Base-by-base conservation (phyloP, 306 rosid species). In the Dalbergia oliveri region DNA sequence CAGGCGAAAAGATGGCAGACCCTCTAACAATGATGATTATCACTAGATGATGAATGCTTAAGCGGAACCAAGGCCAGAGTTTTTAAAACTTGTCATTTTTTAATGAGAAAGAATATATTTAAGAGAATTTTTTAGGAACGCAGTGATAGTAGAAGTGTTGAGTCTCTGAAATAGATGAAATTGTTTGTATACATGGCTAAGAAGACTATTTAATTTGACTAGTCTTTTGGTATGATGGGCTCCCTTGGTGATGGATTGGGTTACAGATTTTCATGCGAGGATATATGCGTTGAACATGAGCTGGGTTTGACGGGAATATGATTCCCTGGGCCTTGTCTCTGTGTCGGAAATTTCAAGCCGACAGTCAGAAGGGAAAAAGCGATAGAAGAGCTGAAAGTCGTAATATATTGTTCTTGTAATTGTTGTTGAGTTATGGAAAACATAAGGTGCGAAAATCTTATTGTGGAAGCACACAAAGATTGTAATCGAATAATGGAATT, bases 221-320 rank as follows among this genome's bases (percentile, higher is more conserved):
- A 5, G 57, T 81, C 34, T 41, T 65, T 26, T 66, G 69, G 35
- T 56, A 18, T 56, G 57, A 53, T 19, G 11, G 13, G 39, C 19
- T 15, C 19, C 49, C 21, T 4, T 5, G 11, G 13, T 34, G 8
- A 67, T 18, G 16, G 11, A 44, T 47, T 67, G 47, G 56, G 58
- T 7, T 49, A 11, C 10, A 54, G 58, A 54, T 39, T 68, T 76
- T 69, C 53, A 15, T 61, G 26, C 21, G 71, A 77, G 79, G 37
- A 80, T 73, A 37, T 56, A 73, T 43, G 49, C 82, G 44, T 58
- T 60, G 73, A 59, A 71, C 50, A 35, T 57, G 75, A 34, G 82
- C 66, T 76, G 72, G 76, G 64, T 66, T 77, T 47, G 74, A 62
- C 86, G 62, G 59, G 88, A 90, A 81, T 83, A 70, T 13, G 86